Percentiles rank a stretch among this genome's conserved stretches.
These are phyloP conservation scores for Nectriaceae sp. DNA, from an alignment of 2,329 filamentous ascomycete genomes.

Conservation along the genomic window DNA sequence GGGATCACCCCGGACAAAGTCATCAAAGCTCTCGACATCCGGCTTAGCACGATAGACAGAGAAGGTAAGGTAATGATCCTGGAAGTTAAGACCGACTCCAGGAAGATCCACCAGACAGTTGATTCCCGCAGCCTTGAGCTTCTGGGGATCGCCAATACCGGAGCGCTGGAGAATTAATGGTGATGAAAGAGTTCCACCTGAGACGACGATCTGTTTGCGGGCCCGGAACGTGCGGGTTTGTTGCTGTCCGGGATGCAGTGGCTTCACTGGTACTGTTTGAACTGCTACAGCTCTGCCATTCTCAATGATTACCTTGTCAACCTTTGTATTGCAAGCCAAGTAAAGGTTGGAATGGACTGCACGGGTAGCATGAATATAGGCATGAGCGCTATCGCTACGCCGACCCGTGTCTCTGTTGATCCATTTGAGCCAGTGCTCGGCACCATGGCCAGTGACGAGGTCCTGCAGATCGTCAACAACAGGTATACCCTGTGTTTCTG, in stretches of 20 bases:
- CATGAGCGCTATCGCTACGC: constrained; percentile 57
- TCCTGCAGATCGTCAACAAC: constrained; percentile 56
- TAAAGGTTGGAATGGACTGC: constrained; percentile 71
- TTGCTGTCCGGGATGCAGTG: constrained; percentile 57
- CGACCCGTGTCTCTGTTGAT: constrained; percentile 60
- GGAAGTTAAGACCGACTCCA: constrained; percentile 55
- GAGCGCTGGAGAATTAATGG: constrained; percentile 63
- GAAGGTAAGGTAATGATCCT: constrained; percentile 57
- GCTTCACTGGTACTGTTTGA: constrained; percentile 70
- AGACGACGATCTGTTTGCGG: constrained; percentile 32
- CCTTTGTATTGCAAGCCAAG: constrained; percentile 73
- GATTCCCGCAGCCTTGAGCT: constrained; percentile 50
- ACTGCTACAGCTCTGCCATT: constrained; percentile 72
- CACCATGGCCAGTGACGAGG: constrained; percentile 41
- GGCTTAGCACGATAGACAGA: constrained; percentile 70
- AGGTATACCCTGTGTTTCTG: constrained; percentile 47
- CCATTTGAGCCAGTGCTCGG: constrained; percentile 33
- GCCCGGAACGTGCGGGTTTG: constrained; percentile 48
- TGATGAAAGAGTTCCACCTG: constrained; percentile 52
- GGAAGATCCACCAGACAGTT: constrained; percentile 47
- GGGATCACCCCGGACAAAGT: constrained; percentile 74
- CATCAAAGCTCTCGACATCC: constrained; percentile 76
- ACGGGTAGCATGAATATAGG: constrained; percentile 66
- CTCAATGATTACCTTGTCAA: constrained; percentile 75
- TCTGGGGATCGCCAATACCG: constrained; percentile 54